Evolutionary conservation across 768 basidiomycete species (phyloP), one percentile per base, ranked within the genome.

Genomic region (Neoboletus brunneissimus): DNA sequence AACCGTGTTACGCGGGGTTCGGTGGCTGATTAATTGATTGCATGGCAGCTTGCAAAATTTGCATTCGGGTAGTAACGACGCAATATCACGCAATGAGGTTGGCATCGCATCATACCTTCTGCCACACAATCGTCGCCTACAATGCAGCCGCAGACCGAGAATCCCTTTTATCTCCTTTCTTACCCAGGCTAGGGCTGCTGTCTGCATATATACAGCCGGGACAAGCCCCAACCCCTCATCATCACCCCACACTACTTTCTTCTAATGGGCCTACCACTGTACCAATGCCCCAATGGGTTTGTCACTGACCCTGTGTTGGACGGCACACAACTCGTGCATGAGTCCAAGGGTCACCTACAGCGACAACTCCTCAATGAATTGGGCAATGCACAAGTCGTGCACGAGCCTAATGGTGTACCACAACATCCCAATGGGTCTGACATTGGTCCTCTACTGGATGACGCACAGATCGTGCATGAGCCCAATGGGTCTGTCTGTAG

Each of bases 61-160:
- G 20, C 12, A 20, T 49, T 46, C 40, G 23, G 9, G 45, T 52
- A 48, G 45, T 52, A 48, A 63, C 65, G 51, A 62, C 66, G 68
- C 56, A 62, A 73, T 64, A 72, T 72, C 72, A 72, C 70, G 70
- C 70, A 60, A 71, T 73, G 40, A 0, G 18, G 13, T 47, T n/a
- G n/a, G n/a, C 23, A 64, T 67, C 35, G 54, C 61, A 63, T 54
- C 60, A 64, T 61, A 43, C 48, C 38, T 51, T 42, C 29, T n/a
- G 25, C 38, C 44, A 31, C 59, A 51, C 47, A 44, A 40, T 42
- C 44, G 15, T 40, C 35, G 43, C 56, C 32, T 22, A 35, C 22
- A 20, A 44, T 48, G 47, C 13, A 23, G 25, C 23, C 41, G 34
- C 18, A 22, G 29, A 41, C 11, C 37, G 35, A 22, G 37, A 41